phyloP scores from a whole-genome alignment of 768 basidiomycete species.

The Suillus occidentalis region DNA sequence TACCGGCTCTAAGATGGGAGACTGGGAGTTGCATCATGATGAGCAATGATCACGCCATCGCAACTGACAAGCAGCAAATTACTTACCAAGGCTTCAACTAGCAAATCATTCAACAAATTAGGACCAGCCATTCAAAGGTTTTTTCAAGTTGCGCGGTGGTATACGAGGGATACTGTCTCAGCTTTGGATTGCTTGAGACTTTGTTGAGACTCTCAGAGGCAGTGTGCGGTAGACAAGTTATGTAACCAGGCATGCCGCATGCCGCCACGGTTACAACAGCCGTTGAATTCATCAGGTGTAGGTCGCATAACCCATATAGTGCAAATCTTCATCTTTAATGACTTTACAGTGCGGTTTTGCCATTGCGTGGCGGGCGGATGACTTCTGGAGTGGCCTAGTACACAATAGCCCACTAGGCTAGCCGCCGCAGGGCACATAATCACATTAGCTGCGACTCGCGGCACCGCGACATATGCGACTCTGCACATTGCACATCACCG shows the following conservation, averaged over 20 bases:
- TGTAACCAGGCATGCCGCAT: neutral
- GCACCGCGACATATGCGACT: neutral
- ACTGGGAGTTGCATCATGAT: conserved; percentile 12
- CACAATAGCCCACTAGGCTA: neutral
- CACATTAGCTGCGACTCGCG: neutral
- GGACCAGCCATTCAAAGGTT: conserved; percentile 2
- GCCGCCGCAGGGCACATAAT: no score
- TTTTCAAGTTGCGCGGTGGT: neutral
- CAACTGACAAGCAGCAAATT: conserved; percentile 4
- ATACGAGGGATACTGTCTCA: neutral
- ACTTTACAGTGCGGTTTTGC: neutral
- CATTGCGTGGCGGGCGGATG: neutral
- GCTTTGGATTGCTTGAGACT: neutral
- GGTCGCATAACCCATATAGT: neutral
- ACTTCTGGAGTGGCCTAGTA: neutral
- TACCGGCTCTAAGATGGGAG: conserved; percentile 20
- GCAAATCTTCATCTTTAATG: neutral
- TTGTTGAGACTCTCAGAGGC: neutral
- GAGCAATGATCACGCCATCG: conserved; percentile 37
- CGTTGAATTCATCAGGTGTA: neutral
- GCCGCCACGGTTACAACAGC: neutral
- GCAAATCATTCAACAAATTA: conserved; percentile 14
- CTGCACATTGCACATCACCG: neutral
- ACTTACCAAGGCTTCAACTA: conserved; percentile 23
- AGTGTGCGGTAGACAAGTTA: neutral